Evolutionary conservation across 805 yeast species (phyloP), one percentile per base, ranked within the genome.

Genomic region (Vanderwaltozyma yarrowii): DNA sequence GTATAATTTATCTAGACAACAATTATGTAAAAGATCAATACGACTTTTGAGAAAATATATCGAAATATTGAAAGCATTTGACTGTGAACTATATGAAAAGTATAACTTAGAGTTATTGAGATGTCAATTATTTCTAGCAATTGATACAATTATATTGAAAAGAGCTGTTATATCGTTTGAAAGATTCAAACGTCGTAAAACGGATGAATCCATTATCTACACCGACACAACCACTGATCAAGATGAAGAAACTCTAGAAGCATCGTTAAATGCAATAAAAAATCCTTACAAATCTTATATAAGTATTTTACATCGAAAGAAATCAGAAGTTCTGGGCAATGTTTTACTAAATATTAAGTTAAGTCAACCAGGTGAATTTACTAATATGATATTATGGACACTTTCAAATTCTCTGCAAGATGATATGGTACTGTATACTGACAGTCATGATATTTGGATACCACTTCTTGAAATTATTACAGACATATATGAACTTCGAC

Each of bases 21-120:
- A 62, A 0, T 29, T 68, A 9, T 45, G 56, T 30, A 44, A 52
- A 12, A 56, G 73, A 27, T 61, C 69, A 0, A 29, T 59, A 5
- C 59, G 56, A 25, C 15, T 67, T 0, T 32, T 68, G 14, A 39
- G 36, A 4, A 29, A 44, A 9, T 50, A 59, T 21, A 39, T 52
- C 1, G 39, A 39, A 4, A 27, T 49, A 5, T 39, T 54, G 24
- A 41, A 40, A 19, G 47, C 42, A 3, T 47, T 46, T 35, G 51
- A 51, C 36, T 36, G 34, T 11, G 30, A 35, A 6, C 42, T 20
- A 23, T 39, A 43, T 37, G 41, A 34, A 15, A 29, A 31, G 15
- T 47, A 53, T 26, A 50, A 47, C 23, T 35, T 52, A 23, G 52
- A 51, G 30, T 43, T 50, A 32, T 45, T 53, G 39, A 51, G 55